Conservation (phyloP, 2,329 filamentous ascomycete species). For the Fusarium abutilonis region DNA sequence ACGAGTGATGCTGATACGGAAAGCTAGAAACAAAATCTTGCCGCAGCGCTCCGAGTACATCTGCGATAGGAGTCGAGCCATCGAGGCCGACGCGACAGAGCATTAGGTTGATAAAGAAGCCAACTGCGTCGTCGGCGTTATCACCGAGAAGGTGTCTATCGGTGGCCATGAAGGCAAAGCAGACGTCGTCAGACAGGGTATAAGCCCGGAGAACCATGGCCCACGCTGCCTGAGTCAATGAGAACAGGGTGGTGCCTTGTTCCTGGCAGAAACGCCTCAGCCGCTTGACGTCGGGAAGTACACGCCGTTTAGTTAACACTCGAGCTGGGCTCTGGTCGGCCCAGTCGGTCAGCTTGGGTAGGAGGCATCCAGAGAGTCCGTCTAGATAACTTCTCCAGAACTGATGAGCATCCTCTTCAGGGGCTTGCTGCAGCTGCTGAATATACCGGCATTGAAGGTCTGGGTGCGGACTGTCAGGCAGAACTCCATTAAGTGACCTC, state of each 20-base stretch:
- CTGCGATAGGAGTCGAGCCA: constrained; percentile 5
- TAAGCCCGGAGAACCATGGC: constrained; percentile 7
- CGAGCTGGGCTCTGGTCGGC: neutral
- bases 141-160: constrained; percentile 13
- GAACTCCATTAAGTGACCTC: neutral
- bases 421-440: neutral
- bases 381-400: neutral
- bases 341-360: constrained; percentile 4
- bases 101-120: constrained; percentile 14
- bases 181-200: constrained; percentile 7
- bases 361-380: constrained; percentile 1
- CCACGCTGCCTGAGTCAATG: constrained; percentile 6
- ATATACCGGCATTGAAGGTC: neutral
- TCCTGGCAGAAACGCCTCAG: constrained; percentile 9
- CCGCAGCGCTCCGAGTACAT: constrained; percentile 3
- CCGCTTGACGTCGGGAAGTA: constrained; percentile 1
- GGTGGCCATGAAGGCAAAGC: constrained; percentile 16
- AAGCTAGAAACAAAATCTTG: constrained; percentile 12
- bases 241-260: constrained; percentile 7
- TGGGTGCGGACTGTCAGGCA: neutral
- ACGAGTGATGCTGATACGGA: constrained; percentile 15
- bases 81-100: constrained; percentile 3
- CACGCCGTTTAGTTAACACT: neutral
- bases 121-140: constrained; percentile 11
- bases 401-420: neutral